These are phyloP conservation scores for Ceratocystis cubensis DNA, from an alignment of 2,329 filamentous ascomycete species.

Conservation along the genomic window DNA sequence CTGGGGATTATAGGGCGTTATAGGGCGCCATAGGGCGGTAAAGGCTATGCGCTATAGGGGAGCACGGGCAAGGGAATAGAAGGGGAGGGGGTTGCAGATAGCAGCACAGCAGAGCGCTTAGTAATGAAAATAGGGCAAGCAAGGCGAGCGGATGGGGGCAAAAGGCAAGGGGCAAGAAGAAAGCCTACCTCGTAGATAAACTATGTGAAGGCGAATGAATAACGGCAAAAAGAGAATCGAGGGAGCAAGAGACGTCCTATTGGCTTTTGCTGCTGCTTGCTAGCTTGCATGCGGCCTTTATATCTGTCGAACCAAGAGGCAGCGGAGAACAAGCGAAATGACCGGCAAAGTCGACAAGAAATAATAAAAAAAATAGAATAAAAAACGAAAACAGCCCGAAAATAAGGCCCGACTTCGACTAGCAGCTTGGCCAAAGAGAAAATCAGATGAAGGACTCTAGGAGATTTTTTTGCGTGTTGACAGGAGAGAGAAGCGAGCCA, in stretches of 20 bases:
- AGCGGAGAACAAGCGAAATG: neutral
- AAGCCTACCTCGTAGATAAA: too few relatives aligned
- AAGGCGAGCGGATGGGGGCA: neutral
- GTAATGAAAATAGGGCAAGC: too few relatives aligned
- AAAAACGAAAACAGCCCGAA: slow-evolving; percentile 16
- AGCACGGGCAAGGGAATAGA: too few relatives aligned
- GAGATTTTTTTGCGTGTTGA: slow-evolving; percentile 9
- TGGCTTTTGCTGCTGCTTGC: too few relatives aligned
- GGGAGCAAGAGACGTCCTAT: too few relatives aligned
- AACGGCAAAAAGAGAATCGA: neutral
- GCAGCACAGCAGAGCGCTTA: neutral
- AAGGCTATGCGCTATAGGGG: too few relatives aligned
- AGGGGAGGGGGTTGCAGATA: neutral
- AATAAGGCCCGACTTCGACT: slow-evolving; percentile 19
- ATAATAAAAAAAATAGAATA: neutral
- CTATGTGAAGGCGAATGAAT: too few relatives aligned
- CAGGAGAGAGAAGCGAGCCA: slow-evolving; percentile 9
- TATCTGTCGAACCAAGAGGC: too few relatives aligned
- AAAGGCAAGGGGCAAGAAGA: neutral
- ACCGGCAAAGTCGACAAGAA: neutral
- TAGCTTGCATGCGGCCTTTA: too few relatives aligned
- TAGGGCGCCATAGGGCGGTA: too few relatives aligned
- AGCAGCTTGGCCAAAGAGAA: slow-evolving; percentile 21
- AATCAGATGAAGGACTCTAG: slow-evolving; percentile 21
- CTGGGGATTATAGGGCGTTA: neutral